These are phyloP conservation scores for Wallacemonas sp. DNA, from an alignment of 208 protist genomes.

Conservation along the genomic window DNA sequence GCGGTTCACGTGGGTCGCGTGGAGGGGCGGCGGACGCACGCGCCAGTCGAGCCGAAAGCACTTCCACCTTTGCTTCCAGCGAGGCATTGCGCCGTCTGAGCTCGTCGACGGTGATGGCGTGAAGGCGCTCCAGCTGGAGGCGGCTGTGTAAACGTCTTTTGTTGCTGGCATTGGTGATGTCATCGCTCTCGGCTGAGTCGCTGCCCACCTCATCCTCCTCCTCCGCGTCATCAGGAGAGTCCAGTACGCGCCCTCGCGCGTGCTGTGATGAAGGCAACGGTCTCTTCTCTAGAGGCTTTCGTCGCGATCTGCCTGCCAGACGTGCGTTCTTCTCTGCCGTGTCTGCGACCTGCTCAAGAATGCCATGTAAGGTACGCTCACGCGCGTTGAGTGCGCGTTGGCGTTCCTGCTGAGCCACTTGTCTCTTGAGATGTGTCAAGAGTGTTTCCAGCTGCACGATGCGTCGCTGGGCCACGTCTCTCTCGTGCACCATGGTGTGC, in stretches of 20 bases:
- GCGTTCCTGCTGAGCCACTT: not conserved
- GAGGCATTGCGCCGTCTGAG: slow-evolving; percentile 51
- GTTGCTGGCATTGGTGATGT: not conserved
- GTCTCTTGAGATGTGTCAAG: not conserved
- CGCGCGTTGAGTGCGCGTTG: not conserved
- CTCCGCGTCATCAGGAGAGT: too few relatives aligned
- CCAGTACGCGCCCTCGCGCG: too few relatives aligned
- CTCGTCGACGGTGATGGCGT: slow-evolving; percentile 41
- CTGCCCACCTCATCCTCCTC: too few relatives aligned
- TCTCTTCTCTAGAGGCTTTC: too few relatives aligned
- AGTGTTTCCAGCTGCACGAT: slow-evolving; percentile 8
- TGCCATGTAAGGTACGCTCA: not conserved
- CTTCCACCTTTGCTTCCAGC: slow-evolving; percentile 35
- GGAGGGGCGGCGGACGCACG: not conserved
- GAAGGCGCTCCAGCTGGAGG: slow-evolving; percentile 18
- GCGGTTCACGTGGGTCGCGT: slow-evolving; percentile 20
- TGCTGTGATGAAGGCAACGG: too few relatives aligned
- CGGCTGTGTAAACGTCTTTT: not conserved
- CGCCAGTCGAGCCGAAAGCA: too few relatives aligned
- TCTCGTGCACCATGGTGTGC: not conserved
- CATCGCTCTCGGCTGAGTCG: too few relatives aligned
- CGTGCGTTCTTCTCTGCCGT: not conserved
- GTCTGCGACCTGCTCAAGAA: not conserved
- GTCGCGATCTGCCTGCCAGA: too few relatives aligned
- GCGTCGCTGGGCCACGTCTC: slow-evolving; percentile 5